Conservation (phyloP, 805 yeast species). For the Candida dendrica region DNA sequence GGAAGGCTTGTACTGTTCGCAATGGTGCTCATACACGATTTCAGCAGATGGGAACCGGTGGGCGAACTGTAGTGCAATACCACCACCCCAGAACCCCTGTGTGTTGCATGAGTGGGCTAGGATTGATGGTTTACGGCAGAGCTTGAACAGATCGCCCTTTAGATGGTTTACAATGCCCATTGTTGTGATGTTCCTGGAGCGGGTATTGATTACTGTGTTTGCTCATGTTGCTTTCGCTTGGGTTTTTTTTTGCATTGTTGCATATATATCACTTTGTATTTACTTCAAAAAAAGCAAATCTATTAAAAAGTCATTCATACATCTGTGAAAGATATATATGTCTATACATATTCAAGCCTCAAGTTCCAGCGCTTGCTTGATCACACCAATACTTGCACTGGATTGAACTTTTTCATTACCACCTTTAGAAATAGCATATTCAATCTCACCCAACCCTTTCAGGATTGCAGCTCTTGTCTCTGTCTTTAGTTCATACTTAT, state of each 20-base stretch:
- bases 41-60: slow-evolving; percentile 51
- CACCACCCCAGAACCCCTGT: slow-evolving; percentile 79
- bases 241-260: not conserved
- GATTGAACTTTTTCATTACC: slow-evolving; percentile 88
- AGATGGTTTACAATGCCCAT: slow-evolving; percentile 11
- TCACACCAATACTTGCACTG: slow-evolving; percentile 83
- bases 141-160: slow-evolving; percentile 49
- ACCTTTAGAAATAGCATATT: slow-evolving; percentile 86
- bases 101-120: slow-evolving; percentile 80
- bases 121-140: slow-evolving; percentile 31
- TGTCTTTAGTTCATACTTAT: slow-evolving; percentile 56
- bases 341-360: slow-evolving; percentile 18
- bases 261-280: no score
- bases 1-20: slow-evolving; percentile 15
- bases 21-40: slow-evolving; percentile 29
- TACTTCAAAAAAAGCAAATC: no score
- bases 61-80: slow-evolving; percentile 59
- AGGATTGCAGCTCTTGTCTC: slow-evolving; percentile 57
- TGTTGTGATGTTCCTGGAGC: not conserved
- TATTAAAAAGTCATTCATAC: no score
- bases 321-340: no score
- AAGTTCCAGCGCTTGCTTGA: slow-evolving; percentile 44
- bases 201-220: no score
- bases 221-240: no score
- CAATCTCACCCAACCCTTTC: slow-evolving; percentile 76